A percentile compares a stretch with the other conserved stretches of the same genome.
Evolutionary conservation across 2,329 filamentous ascomycete species (phyloP).

Genomic region (Ceratocystis smalleyi): DNA sequence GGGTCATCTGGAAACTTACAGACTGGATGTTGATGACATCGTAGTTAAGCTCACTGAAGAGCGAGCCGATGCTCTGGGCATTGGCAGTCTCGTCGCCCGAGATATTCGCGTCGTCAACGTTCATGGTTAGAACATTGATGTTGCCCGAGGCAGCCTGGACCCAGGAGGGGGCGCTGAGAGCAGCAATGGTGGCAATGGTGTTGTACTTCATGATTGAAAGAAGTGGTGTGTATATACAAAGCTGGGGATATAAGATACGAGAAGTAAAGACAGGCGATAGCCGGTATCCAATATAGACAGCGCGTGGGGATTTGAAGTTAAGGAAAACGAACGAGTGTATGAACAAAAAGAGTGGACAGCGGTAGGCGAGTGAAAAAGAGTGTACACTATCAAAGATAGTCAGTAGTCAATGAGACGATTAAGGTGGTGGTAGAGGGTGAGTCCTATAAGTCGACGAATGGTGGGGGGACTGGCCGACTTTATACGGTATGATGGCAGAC

Average conservation of each 20-base stretch:
- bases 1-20: constrained; percentile 22
- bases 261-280: neutral
- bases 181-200: constrained; percentile 8
- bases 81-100: constrained; percentile 46
- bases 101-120: constrained; percentile 47
- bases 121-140: constrained; percentile 40
- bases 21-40: constrained; percentile 52
- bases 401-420: neutral
- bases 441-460: neutral
- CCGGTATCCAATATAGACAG: neutral
- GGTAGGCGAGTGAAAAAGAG: neutral
- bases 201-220: constrained; percentile 13
- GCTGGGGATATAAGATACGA: neutral
- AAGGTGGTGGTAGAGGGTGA: neutral
- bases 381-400: neutral
- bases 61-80: constrained; percentile 38
- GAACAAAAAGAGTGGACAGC: too few relatives aligned
- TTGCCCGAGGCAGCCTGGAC: constrained; percentile 21
- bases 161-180: constrained; percentile 10
- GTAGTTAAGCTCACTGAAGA: constrained; percentile 41
- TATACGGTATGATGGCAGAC: neutral
- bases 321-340: neutral
- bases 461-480: neutral
- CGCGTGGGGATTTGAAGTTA: neutral
- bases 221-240: neutral